Conservation (phyloP, 306 rosid species). For the Pyrus bretschneideri region DNA sequence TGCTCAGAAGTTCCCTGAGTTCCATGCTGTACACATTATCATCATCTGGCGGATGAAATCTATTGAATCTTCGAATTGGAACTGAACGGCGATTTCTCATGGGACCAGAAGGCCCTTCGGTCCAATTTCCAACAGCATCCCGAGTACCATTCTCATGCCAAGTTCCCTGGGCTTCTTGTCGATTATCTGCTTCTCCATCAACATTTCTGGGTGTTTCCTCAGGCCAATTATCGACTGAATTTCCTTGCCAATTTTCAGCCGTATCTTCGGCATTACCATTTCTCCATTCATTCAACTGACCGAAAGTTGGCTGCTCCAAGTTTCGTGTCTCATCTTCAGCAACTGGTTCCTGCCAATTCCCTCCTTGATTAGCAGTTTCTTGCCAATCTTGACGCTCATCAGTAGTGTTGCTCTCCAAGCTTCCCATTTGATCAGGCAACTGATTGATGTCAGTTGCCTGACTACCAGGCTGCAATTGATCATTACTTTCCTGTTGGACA, state of each 20-base stretch:
- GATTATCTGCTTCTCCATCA: constrained; percentile 56
- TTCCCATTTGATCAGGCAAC: constrained; percentile 48
- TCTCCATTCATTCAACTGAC: constrained; percentile 59
- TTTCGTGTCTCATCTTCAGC: constrained; percentile 50
- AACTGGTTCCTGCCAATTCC: constrained; percentile 59
- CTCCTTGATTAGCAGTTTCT: constrained; percentile 53
- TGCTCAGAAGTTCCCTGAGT: constrained; percentile 97
- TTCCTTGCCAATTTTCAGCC: constrained; percentile 38
- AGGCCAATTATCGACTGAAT: constrained; percentile 56
- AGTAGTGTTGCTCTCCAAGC: constrained; percentile 40
- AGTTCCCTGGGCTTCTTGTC: constrained; percentile 49
- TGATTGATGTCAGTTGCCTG: constrained; percentile 41
- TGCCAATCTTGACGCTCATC: constrained; percentile 56
- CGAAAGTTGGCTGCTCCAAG: constrained; percentile 60
- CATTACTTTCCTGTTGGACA: constrained; percentile 49
- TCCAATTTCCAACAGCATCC: constrained; percentile 73
- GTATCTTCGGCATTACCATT: constrained; percentile 43
- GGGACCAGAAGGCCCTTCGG: constrained; percentile 72
- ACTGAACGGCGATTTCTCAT: constrained; percentile 69
- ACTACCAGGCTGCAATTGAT: constrained; percentile 47
- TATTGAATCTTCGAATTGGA: constrained; percentile 67
- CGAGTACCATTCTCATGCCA: constrained; percentile 66
- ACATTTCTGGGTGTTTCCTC: constrained; percentile 46
- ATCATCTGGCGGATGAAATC: constrained; percentile 97
- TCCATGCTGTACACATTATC: constrained; percentile 99